A percentile compares a stretch with the other conserved stretches of the same genome.
Conservation (phyloP, 495 filamentous ascomycete genomes). For the Annulohypoxylon stygium region DNA sequence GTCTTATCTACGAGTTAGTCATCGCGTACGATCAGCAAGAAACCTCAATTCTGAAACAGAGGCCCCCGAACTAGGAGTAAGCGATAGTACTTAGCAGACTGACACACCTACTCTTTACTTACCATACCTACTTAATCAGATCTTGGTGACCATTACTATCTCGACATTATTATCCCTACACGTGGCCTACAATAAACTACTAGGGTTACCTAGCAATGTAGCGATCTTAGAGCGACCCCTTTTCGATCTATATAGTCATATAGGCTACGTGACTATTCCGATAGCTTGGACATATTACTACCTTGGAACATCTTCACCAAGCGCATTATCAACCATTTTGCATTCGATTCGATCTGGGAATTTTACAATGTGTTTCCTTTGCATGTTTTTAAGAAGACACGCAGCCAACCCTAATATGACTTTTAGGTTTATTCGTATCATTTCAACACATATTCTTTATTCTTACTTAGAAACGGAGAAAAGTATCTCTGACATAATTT, state of each 20-base stretch:
- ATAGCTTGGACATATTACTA: not conserved
- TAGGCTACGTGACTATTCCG: not conserved
- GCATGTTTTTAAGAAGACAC: not conserved
- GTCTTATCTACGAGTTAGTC: too few relatives aligned
- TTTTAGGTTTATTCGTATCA: not conserved
- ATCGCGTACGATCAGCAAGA: not conserved
- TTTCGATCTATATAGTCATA: not conserved
- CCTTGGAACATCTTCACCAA: not conserved
- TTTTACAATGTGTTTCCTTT: not conserved
- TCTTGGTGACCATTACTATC: not conserved
- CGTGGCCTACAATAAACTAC: not conserved
- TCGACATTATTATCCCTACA: not conserved
- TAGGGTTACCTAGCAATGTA: not conserved
- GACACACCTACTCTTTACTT: not conserved
- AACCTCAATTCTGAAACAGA: not conserved
- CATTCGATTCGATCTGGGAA: not conserved
- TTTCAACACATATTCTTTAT: not conserved
- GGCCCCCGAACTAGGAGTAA: not conserved
- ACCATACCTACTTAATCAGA: not conserved
- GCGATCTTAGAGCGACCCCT: not conserved
- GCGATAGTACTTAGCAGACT: not conserved
- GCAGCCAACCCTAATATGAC: not conserved
- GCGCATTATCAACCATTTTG: not conserved
- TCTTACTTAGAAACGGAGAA: not conserved
- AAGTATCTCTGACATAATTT: not conserved